These are phyloP conservation scores for Puccinellia tenuiflora DNA, from an alignment of 176 grass and related monocot genomes.

Conservation along the genomic window DNA sequence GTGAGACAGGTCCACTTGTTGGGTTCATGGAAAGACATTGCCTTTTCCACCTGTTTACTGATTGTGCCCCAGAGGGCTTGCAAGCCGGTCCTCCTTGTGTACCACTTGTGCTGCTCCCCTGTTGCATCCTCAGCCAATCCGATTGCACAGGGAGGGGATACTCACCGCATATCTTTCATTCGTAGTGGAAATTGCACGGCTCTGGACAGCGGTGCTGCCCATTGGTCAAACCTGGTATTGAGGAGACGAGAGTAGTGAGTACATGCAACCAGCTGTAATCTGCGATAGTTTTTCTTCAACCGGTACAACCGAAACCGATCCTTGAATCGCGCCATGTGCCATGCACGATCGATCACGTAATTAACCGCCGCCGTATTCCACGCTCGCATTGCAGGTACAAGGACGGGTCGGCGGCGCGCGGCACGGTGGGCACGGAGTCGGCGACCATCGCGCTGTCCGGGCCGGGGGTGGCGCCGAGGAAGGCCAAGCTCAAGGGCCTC, in stretches of 20 bases:
- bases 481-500: constrained; percentile 60
- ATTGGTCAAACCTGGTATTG: neutral
- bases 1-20: constrained; percentile 5
- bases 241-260: neutral
- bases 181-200: neutral
- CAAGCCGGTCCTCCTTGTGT: neutral
- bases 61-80: constrained; percentile 20
- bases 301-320: neutral
- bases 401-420: constrained; percentile 70
- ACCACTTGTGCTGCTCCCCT: neutral
- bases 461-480: constrained; percentile 13
- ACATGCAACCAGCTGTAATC: constrained; percentile 10
- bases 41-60: neutral
- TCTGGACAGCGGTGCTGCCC: neutral
- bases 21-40: neutral
- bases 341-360: neutral
- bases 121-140: too few species aligned
- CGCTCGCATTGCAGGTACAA: constrained; percentile 54
- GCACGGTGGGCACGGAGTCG: constrained; percentile 68
- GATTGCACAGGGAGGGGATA: neutral
- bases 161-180: too few species aligned
- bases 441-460: constrained; percentile 68
- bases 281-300: neutral
- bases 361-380: neutral
- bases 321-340: constrained; percentile 29